Evolutionary conservation across 1,139 yeast species (phyloP).

Genomic region (Debaryomyces robertsiae): DNA sequence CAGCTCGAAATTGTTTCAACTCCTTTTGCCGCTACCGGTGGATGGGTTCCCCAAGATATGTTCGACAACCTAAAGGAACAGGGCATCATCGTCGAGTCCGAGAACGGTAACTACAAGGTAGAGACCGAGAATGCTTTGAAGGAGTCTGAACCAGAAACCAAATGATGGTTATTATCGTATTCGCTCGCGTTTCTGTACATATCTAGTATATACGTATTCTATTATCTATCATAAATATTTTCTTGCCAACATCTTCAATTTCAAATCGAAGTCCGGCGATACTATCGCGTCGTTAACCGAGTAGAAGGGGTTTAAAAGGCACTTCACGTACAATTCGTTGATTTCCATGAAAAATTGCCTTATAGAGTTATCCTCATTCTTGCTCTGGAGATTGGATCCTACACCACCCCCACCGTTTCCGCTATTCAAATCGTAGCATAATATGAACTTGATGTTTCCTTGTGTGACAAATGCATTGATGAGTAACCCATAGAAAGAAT

Average conservation of each 20-base stretch:
- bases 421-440: slow-evolving; percentile 60
- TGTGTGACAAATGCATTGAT: slow-evolving; percentile 87
- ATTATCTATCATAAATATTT: slow-evolving; percentile 57
- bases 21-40: slow-evolving; percentile 90
- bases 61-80: slow-evolving; percentile 68
- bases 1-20: slow-evolving; percentile 66
- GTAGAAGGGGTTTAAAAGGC: slow-evolving; percentile 85
- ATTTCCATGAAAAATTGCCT: slow-evolving; percentile 83
- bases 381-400: slow-evolving; percentile 16
- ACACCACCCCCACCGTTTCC: slow-evolving; percentile 22
- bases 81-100: slow-evolving; percentile 55
- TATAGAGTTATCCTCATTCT: slow-evolving; percentile 70
- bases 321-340: slow-evolving; percentile 85
- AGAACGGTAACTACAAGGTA: slow-evolving; percentile 38
- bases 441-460: slow-evolving; percentile 79
- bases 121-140: slow-evolving; percentile 44
- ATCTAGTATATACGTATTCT: slow-evolving; percentile 7
- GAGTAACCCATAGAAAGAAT: slow-evolving; percentile 78
- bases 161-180: not conserved
- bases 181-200: slow-evolving; percentile 8
- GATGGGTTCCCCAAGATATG: slow-evolving; percentile 95
- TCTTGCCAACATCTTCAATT: slow-evolving; percentile 70
- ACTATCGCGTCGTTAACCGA: slow-evolving; percentile 72
- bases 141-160: slow-evolving; percentile 12
- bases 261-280: slow-evolving; percentile 74